phyloP scores from a whole-genome alignment of 2,329 filamentous ascomycete genomes.

The Beauveria bassiana region DNA sequence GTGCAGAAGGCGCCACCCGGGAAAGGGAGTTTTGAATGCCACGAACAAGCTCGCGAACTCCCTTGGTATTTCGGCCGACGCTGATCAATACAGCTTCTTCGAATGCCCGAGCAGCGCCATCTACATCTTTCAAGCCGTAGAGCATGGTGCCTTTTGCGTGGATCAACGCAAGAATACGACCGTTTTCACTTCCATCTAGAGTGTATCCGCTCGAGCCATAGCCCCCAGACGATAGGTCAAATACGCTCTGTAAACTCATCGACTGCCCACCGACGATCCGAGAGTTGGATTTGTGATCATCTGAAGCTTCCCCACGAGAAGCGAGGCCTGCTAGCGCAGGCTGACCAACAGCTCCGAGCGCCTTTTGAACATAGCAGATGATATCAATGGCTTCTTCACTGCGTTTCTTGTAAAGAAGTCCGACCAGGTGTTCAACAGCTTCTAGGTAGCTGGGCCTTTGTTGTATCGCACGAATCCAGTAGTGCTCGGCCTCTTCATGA shows the following conservation, averaged over 20 bases:
- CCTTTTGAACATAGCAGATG: constrained; percentile 75
- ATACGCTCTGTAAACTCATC: constrained; percentile 35
- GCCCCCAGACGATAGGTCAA: constrained; percentile 27
- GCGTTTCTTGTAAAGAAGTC: constrained; percentile 75
- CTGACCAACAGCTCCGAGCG: constrained; percentile 28
- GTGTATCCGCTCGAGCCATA: constrained; percentile 66
- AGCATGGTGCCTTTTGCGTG: constrained; percentile 99
- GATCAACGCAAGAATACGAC: constrained; percentile 83
- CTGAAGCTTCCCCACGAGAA: background rate
- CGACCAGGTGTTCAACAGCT: constrained; percentile 88
- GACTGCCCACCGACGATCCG: background rate
- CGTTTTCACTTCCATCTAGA: constrained; percentile 80
- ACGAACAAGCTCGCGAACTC: constrained; percentile 71
- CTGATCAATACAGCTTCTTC: constrained; percentile 92
- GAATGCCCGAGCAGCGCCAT: constrained; percentile 76
- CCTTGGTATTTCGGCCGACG: constrained; percentile 59
- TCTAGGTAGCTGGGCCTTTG: constrained; percentile 84
- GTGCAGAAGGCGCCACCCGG: constrained; percentile 20
- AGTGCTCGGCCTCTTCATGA: constrained; percentile 72
- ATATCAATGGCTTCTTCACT: constrained; percentile 79
- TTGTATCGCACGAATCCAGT: constrained; percentile 81
- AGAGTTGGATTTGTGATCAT: background rate
- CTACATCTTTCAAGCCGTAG: constrained; percentile 79
- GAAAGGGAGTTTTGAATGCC: constrained; percentile 67
- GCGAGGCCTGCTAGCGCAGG: background rate